phyloP scores from a whole-genome alignment of 1,139 yeast genomes.

The Kodamaea fungicola region DNA sequence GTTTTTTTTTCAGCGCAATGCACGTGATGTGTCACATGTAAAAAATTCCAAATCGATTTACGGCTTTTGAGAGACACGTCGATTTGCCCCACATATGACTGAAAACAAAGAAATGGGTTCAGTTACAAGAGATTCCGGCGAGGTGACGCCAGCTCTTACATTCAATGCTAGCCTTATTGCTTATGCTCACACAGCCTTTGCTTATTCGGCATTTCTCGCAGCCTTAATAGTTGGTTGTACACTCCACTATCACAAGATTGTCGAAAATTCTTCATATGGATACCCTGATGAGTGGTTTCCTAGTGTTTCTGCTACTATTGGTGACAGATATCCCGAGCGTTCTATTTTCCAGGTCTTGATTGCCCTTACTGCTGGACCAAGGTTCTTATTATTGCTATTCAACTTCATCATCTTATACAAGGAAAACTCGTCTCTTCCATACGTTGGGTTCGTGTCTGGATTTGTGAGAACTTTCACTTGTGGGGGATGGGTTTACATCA shows the following conservation, averaged over 20 bases:
- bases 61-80: no score
- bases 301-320: constrained; percentile 93
- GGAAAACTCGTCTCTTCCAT: constrained; percentile 40
- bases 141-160: constrained; percentile 9
- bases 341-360: constrained; percentile 84
- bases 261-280: constrained; percentile 77
- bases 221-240: constrained; percentile 72
- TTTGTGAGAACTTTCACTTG: constrained; percentile 83
- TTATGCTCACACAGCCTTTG: constrained; percentile 66
- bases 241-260: constrained; percentile 83
- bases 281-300: constrained; percentile 99
- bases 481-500: constrained; percentile 98
- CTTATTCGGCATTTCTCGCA: constrained; percentile 66
- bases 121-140: constrained; percentile 1
- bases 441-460: constrained; percentile 53
- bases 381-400: constrained; percentile 69
- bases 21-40: background rate
- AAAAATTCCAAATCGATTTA: no score
- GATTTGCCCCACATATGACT: no score
- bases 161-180: constrained; percentile 66
- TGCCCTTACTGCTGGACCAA: constrained; percentile 80
- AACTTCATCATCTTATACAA: constrained; percentile 47
- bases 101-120: no score
- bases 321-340: constrained; percentile 94
- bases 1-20: background rate